Base-by-base conservation (phyloP, 495 filamentous ascomycete species). In the Emericellopsis terricola region DNA sequence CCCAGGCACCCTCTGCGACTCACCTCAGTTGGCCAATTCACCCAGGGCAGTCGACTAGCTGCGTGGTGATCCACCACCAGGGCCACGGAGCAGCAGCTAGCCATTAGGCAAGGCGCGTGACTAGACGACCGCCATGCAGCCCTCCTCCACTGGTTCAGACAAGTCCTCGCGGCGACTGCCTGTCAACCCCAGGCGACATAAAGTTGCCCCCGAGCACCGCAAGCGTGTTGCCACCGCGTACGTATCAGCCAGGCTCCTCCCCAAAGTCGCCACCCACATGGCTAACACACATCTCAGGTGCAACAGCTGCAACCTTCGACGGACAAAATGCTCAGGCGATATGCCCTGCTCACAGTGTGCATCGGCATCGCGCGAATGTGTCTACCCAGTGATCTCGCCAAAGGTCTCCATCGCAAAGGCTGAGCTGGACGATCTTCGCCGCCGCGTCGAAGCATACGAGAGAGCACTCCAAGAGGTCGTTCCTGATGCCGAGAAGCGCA, bases 241-340 rank as follows among this genome's bases (percentile, higher is more conserved):
- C 43, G 50, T 49, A n/a, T n/a, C 8, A 15, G 15, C 4, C 16
- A 24, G 13, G 8, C 4, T n/a, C 11, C 10, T 20, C 11, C 14
- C 14, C 11, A 19, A 38, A 6, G n/a, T 24, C 13, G 3, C 1
- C 24, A 21, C 34, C 21, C 21, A 15, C 28, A 5, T 16, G 15
- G 28, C 6, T 16, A 6, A 16, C 7, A 7, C 16, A 15, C 38
- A 34, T 23, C 34, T 35, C 38, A 60, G 57, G 14, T 62, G 57
- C 46, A 60, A 62, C 38, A 44, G 41, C 36, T 62, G 57, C 50
- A 62, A 62, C 42, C 43, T 60, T 15, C 48, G 51, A 11, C 55
- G 56, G 32, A 53, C 56, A 40, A 62, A 57, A 34, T 62, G 57
- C 41, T 53, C 45, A n/a, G 57, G 57, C 19, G 39, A 51, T 1